Evolutionary conservation across 305 asterid genomes (phyloP), one percentile per base, ranked within the genome.

Genomic region (Fraxinus sp.): DNA sequence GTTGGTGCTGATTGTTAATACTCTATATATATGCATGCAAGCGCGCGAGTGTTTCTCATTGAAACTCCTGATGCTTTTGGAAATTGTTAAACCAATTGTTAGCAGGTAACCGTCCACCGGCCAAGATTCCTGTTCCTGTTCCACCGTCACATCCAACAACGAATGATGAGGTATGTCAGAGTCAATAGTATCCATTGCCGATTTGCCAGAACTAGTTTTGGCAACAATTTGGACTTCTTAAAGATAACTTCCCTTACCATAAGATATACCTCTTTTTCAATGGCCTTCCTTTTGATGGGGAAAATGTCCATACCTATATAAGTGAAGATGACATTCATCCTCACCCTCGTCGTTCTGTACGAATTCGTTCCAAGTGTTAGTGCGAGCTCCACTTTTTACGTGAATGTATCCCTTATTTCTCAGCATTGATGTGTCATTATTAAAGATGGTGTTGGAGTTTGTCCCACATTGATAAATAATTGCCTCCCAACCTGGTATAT

Each of bases 71-170:
- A 41, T 77, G 72, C 18, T 37, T 49, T 41, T 32, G 70, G 78
- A 73, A 26, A 79, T 26, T 76, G 28, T 57, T 22, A 41, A 8
- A 18, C 80, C 52, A 49, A 55, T 77, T 28, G 72, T 78, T 37
- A 28, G 80, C 89, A 95, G 99, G 98, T 82, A 76, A 92, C 87
- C 98, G 78, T 74, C 99, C 97, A 39, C 97, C 97, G 32, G 93
- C 98, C 79, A 94, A 95, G 92, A 91, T 94, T 85, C 99, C 99
- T 39, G 91, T 94, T 90, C 99, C 99, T 78, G 82, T 95, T 89
- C 95, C 93, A 35, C 94, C 90, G 78, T 89, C 97, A 71, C 92
- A 85, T 76, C 85, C 83, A 20, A 83, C 84, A 79, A 93, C 92
- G 93, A 90, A 82, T 82, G 90, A 90, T 57, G 94, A 93, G 97